Conservation (phyloP, 208 protist genomes). For the Acanthamoeba royreba region DNA sequence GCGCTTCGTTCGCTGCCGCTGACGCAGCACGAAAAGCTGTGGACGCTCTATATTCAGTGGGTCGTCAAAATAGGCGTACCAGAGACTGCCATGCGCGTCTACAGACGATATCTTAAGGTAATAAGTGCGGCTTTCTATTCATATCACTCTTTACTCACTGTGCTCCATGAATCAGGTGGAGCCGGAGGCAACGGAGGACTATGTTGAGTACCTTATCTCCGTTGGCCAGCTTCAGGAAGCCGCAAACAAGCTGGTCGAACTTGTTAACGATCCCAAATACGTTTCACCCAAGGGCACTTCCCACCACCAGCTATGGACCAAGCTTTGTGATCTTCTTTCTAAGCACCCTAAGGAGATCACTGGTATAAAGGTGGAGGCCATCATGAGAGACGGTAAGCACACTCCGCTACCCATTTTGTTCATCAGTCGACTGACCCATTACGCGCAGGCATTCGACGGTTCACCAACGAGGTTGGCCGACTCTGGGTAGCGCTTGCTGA, state of each 20-base stretch:
- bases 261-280: conserved; percentile 76
- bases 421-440: not conserved
- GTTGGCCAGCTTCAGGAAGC: conserved; percentile 67
- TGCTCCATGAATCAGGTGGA: conserved; percentile 55
- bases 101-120: conserved; percentile 80
- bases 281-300: conserved; percentile 69
- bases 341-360: conserved; percentile 78
- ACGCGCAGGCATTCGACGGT: conserved; percentile 74
- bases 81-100: conserved; percentile 80
- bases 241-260: conserved; percentile 48
- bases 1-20: conserved; percentile 87
- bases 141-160: not conserved
- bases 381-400: not conserved
- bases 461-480: conserved; percentile 83
- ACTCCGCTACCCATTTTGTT: not conserved
- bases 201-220: conserved; percentile 68
- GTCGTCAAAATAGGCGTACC: conserved; percentile 67
- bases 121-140: not conserved
- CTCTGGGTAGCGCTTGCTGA: conserved; percentile 88
- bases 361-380: conserved; percentile 45
- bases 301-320: conserved; percentile 86
- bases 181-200: conserved; percentile 64
- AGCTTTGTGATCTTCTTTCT: conserved; percentile 84
- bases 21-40: conserved; percentile 91
- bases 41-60: conserved; percentile 84